These are phyloP conservation scores for Suillus subaureus DNA, from an alignment of 768 basidiomycete genomes.

Conservation along the genomic window DNA sequence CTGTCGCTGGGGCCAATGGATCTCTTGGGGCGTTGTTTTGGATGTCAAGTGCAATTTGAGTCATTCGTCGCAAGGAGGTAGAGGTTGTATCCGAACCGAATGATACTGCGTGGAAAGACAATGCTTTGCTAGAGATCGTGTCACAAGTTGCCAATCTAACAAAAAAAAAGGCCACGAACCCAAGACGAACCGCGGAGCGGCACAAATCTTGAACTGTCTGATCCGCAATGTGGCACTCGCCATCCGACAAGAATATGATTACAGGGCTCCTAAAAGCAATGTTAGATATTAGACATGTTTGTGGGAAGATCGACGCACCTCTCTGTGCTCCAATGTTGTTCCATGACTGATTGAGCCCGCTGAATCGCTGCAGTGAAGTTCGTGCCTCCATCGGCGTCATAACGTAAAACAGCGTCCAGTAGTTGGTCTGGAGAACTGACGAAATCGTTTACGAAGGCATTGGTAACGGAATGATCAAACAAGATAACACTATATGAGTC, in stretches of 20 bases:
- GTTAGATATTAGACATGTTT: background rate
- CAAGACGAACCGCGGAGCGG: conserved; percentile 43
- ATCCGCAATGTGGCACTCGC: conserved; percentile 45
- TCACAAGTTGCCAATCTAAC: background rate
- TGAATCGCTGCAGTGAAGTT: conserved; percentile 45
- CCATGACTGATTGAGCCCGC: conserved; percentile 41
- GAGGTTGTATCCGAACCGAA: conserved; percentile 43
- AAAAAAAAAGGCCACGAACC: conserved; percentile 33
- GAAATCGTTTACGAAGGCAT: conserved; percentile 47
- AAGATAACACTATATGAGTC: conserved; percentile 61
- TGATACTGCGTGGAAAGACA: conserved; percentile 61
- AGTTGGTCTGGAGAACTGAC: conserved; percentile 46
- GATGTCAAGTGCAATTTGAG: conserved; percentile 49
- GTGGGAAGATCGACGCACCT: conserved; percentile 32
- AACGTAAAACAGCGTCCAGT: conserved; percentile 38
- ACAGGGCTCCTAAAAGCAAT: conserved; percentile 39
- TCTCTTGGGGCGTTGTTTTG: conserved; percentile 47
- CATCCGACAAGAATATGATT: conserved; percentile 58
- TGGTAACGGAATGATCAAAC: conserved; percentile 35
- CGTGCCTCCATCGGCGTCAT: conserved; percentile 39
- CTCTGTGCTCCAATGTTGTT: conserved; percentile 51
- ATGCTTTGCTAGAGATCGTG: conserved; percentile 42
- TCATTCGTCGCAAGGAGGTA: conserved; percentile 48
- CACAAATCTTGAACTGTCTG: conserved; percentile 42
- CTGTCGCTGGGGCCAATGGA: conserved; percentile 34